Conservation (phyloP, 1,139 yeast genomes). For the Meyerozyma smithsonii region DNA sequence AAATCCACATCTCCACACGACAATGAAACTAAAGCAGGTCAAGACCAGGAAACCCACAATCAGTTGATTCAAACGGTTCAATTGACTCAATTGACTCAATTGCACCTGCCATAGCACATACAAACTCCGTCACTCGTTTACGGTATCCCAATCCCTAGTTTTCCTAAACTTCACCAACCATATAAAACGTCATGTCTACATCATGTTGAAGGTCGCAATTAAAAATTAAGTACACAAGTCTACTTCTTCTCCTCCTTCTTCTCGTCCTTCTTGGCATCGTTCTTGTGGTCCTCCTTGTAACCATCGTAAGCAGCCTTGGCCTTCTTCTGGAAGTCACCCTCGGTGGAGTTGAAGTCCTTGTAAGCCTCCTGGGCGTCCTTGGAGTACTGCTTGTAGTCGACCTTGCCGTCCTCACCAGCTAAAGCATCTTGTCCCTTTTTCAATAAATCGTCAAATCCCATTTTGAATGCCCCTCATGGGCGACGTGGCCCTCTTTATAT, state of each 20-base stretch:
- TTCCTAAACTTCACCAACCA: too few relatives aligned
- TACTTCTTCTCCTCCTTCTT: constrained; percentile 4
- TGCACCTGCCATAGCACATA: too few relatives aligned
- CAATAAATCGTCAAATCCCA: constrained; percentile 26
- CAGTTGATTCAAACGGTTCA: too few relatives aligned
- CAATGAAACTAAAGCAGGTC: too few relatives aligned
- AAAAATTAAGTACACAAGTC: background rate
- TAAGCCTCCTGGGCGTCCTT: constrained; percentile 11
- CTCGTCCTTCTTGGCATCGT: constrained; percentile 3
- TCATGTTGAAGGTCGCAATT: too few relatives aligned
- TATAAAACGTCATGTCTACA: too few relatives aligned
- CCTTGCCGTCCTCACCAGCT: constrained; percentile 5
- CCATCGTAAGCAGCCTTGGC: constrained; percentile 10
- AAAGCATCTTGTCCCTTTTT: constrained; percentile 17
- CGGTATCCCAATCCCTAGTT: too few relatives aligned
- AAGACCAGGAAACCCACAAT: too few relatives aligned
- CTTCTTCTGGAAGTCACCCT: constrained; percentile 9
- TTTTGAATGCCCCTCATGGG: constrained; percentile 7
- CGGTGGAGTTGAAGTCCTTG: constrained; percentile 9
- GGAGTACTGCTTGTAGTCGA: constrained; percentile 7
- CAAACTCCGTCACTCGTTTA: too few relatives aligned
- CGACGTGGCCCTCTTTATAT: constrained; percentile 6
- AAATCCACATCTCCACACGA: too few relatives aligned
- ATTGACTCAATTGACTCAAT: too few relatives aligned
- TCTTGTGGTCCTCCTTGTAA: constrained; percentile 7